Evolutionary conservation across 352 stramenopile species (phyloP).

Genomic region (Phytophthora citrophthora): DNA sequence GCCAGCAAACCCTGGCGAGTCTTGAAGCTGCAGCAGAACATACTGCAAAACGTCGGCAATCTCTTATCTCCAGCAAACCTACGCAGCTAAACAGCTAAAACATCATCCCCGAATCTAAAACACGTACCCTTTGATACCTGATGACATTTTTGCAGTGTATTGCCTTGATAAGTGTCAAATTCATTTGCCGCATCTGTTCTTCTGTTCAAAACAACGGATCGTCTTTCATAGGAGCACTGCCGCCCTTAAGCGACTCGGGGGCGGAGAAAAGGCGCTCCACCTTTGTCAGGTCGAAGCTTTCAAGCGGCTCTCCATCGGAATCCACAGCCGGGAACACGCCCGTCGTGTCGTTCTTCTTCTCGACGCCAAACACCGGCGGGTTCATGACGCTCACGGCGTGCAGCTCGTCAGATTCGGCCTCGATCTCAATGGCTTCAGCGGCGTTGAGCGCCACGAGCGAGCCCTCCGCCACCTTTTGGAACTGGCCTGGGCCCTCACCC

Average conservation of each 20-base stretch:
- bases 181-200: not conserved
- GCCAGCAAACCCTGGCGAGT: slow-evolving; percentile 24
- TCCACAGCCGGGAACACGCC: slow-evolving; percentile 80
- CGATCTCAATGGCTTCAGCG: slow-evolving; percentile 55
- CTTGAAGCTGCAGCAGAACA: slow-evolving; percentile 23
- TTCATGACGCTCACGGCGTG: slow-evolving; percentile 87
- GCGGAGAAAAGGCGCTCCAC: slow-evolving; percentile 74
- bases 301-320: slow-evolving; percentile 61
- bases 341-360: slow-evolving; percentile 49
- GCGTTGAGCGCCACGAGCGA: slow-evolving; percentile 72
- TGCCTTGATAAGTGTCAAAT: slow-evolving; percentile 9
- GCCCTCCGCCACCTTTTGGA: slow-evolving; percentile 50
- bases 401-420: slow-evolving; percentile 66
- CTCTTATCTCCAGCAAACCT: not conserved
- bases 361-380: slow-evolving; percentile 65
- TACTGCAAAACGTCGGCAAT: slow-evolving; percentile 11
- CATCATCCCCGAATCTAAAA: not conserved
- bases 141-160: slow-evolving; percentile 15
- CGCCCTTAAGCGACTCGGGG: slow-evolving; percentile 76
- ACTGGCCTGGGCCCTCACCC: slow-evolving; percentile 38
- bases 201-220: slow-evolving; percentile 74
- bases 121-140: slow-evolving; percentile 12
- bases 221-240: slow-evolving; percentile 82
- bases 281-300: slow-evolving; percentile 56
- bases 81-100: not conserved